phyloP scores from a whole-genome alignment of 2,329 filamentous ascomycete species.

The Eutypa lata region DNA sequence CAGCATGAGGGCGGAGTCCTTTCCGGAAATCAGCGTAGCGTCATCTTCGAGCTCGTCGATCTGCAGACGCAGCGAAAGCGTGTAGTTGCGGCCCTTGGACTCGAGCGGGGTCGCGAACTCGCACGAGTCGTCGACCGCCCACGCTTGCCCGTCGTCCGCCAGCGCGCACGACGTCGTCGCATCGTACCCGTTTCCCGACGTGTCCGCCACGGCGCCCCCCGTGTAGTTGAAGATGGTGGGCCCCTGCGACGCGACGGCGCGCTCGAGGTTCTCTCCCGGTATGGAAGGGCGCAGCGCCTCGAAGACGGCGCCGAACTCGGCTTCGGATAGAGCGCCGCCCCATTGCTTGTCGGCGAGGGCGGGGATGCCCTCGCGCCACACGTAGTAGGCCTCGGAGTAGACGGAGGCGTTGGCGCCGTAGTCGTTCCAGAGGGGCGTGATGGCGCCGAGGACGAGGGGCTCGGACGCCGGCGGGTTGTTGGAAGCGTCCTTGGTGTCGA shows the following conservation, averaged over 20 bases:
- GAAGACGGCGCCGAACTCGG: conserved; percentile 37
- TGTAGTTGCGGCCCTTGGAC: conserved; percentile 57
- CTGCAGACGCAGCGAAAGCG: conserved; percentile 42
- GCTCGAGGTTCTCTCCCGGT: conserved; percentile 49
- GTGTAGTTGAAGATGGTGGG: conserved; percentile 34
- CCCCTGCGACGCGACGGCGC: conserved; percentile 32
- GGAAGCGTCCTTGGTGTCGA: conserved; percentile 44
- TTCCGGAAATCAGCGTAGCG: conserved; percentile 38
- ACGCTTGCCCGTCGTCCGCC: conserved; percentile 15
- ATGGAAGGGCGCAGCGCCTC: conserved; percentile 34
- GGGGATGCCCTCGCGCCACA: conserved; percentile 47
- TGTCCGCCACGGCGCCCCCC: conserved; percentile 26
- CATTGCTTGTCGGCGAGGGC: conserved; percentile 52
- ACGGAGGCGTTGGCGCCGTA: conserved; percentile 49
- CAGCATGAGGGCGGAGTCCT: conserved; percentile 41
- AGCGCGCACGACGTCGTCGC: conserved; percentile 35
- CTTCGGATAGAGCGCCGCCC: conserved; percentile 42
- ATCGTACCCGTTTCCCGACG: conserved; percentile 38
- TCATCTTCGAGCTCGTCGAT: conserved; percentile 28
- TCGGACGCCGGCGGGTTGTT: conserved; percentile 42
- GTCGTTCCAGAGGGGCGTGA: conserved; percentile 53
- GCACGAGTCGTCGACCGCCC: conserved; percentile 36
- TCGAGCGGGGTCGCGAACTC: conserved; percentile 42
- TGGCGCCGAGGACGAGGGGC: conserved; percentile 42
- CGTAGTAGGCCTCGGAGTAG: conserved; percentile 50